Evolutionary conservation across 2,329 filamentous ascomycete genomes (phyloP), one percentile per base, ranked within the genome.

Genomic region (Torrubiella hemipterigena): DNA sequence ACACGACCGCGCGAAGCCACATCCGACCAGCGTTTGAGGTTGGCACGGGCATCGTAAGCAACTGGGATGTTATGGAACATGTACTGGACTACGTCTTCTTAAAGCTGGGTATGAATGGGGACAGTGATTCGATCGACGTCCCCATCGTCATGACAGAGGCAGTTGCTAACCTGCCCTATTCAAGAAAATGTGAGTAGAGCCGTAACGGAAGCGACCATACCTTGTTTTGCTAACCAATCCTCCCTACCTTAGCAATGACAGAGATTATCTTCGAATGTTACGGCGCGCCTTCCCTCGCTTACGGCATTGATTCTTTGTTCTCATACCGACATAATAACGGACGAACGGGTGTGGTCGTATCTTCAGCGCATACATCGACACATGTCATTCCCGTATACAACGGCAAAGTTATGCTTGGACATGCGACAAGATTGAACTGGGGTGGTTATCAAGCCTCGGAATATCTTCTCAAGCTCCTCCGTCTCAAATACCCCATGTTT

Each of bases 191-290:
- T 93, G 59, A 41, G 78, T 64, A 27, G 6, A 19, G 15, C 25
- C 31, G 48, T 54, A 25, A 50, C 36, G 6, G 1, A n/a, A n/a
- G n/a, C n/a, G n/a, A n/a, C n/a, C n/a, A n/a, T n/a, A n/a, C n/a
- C n/a, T n/a, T n/a, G n/a, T n/a, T n/a, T n/a, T n/a, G n/a, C n/a
- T n/a, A n/a, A n/a, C n/a, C n/a, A n/a, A n/a, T n/a, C n/a, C n/a
- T 15, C 26, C 27, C 7, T 27, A 6, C 31, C 35, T 32, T 42
- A 93, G 85, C 83, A 44, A 96, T 96, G 89, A 93, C 83, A 26
- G 91, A 98, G 51, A 89, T 96, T 33, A 65, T 98, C 9, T 98
- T 96, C 53, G 91, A 98, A 56, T 93, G 86, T 57, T 98, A 98
- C 55, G 74, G 76, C 37, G 87, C 83, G 9, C 89, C 91, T 0